phyloP scores from a whole-genome alignment of 2,329 filamentous ascomycete species.

The Aureobasidium subglaciale region DNA sequence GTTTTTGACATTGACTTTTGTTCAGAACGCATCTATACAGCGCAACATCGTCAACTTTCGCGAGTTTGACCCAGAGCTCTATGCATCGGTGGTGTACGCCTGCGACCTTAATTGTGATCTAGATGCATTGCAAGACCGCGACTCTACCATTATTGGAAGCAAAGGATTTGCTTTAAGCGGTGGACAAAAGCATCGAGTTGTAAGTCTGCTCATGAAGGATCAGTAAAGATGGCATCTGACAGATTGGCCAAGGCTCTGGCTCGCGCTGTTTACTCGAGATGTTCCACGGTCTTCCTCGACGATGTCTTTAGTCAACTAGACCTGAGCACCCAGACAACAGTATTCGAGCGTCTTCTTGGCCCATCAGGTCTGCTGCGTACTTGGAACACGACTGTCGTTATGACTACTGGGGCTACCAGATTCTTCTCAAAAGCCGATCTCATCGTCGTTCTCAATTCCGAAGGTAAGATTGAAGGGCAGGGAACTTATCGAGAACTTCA shows the following conservation, averaged over 20 bases:
- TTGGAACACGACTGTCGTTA: slow-evolving; percentile 34
- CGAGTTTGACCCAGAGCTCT: slow-evolving; percentile 56
- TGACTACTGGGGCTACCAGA: slow-evolving; percentile 29
- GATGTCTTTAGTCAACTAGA: slow-evolving; percentile 75
- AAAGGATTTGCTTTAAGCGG: slow-evolving; percentile 81
- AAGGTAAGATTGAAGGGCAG: background rate
- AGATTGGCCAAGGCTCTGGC: slow-evolving; percentile 42
- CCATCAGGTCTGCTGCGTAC: slow-evolving; percentile 35
- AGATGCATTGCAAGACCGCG: slow-evolving; percentile 63
- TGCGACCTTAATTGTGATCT: slow-evolving; percentile 72
- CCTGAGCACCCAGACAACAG: slow-evolving; percentile 38
- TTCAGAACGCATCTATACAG: slow-evolving; percentile 71
- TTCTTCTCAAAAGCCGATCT: slow-evolving; percentile 33
- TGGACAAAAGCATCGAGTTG: slow-evolving; percentile 76
- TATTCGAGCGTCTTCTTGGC: slow-evolving; percentile 39
- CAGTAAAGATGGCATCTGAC: background rate
- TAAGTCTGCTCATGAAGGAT: slow-evolving; percentile 30
- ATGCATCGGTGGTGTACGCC: slow-evolving; percentile 61
- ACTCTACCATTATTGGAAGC: slow-evolving; percentile 72
- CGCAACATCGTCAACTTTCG: slow-evolving; percentile 73
- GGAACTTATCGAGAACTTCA: slow-evolving; percentile 30
- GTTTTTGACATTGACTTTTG: slow-evolving; percentile 46
- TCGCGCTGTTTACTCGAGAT: slow-evolving; percentile 72
- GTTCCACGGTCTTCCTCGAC: slow-evolving; percentile 68
- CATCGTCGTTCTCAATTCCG: slow-evolving; percentile 26